These are phyloP conservation scores for Dimargaris xerosporica DNA, from an alignment of 192 early-diverging fungal genomes.

Conservation along the genomic window DNA sequence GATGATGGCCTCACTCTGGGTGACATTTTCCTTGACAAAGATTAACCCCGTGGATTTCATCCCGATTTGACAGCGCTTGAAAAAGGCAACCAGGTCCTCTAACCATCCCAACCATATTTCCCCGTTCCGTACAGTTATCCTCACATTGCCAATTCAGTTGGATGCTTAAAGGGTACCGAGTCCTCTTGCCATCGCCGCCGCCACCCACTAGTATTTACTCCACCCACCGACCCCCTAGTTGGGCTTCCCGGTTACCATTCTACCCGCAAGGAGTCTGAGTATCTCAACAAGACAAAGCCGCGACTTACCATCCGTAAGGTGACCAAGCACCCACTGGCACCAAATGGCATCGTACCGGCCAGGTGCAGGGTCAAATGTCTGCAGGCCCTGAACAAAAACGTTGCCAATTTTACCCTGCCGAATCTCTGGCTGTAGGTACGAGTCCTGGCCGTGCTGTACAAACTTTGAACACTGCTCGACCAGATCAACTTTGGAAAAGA, in stretches of 20 bases:
- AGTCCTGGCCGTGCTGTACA: slow-evolving; percentile 46
- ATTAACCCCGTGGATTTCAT: slow-evolving; percentile 56
- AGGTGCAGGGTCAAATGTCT: slow-evolving; percentile 54
- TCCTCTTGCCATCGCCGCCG: no score
- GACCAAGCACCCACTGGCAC: slow-evolving; percentile 95
- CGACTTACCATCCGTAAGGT: slow-evolving; percentile 68
- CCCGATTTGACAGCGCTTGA: slow-evolving; percentile 53
- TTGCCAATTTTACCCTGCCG: slow-evolving; percentile 37
- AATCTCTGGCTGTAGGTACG: slow-evolving; percentile 44
- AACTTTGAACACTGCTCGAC: slow-evolving; percentile 76
- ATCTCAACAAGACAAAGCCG: no score
- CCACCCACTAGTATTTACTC: no score
- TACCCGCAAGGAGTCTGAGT: not conserved
- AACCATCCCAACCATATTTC: no score
- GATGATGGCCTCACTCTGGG: slow-evolving; percentile 40
- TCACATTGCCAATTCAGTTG: no score
- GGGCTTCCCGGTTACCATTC: not conserved
- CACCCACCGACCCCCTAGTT: not conserved
- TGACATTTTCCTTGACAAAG: slow-evolving; percentile 86
- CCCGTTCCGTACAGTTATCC: no score
- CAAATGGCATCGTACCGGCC: slow-evolving; percentile 84
- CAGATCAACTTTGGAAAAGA: slow-evolving; percentile 76
- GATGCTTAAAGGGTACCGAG: no score
- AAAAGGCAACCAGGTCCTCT: slow-evolving; percentile 76
- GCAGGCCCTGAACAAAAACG: slow-evolving; percentile 64